These are phyloP conservation scores for Isabelozyma heimii DNA, from an alignment of 805 yeast genomes.

Conservation along the genomic window DNA sequence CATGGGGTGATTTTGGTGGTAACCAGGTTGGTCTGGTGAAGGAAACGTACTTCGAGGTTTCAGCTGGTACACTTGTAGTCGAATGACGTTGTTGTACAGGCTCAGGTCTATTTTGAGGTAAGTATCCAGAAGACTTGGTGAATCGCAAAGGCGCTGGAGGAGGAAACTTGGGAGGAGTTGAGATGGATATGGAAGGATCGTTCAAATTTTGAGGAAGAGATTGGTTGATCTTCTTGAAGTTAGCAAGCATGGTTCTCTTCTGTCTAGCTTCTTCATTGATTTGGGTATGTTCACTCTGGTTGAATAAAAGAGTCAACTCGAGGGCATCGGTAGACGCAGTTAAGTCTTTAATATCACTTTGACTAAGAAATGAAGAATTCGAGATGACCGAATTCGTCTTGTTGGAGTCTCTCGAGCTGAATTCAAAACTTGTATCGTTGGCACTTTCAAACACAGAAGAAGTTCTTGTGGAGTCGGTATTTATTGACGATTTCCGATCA, in stretches of 20 bases:
- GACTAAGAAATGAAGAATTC: background rate
- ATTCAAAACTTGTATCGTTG: conserved; percentile 9
- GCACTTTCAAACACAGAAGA: conserved; percentile 39
- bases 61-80: background rate
- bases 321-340: conserved; percentile 32
- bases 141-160: background rate
- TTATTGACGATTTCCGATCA: conserved; percentile 14
- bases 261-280: conserved; percentile 24
- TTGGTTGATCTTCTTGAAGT: conserved; percentile 13
- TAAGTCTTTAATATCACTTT: conserved; percentile 9
- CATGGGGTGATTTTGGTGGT: conserved; percentile 61
- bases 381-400: background rate
- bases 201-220: conserved; percentile 1
- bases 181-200: conserved; percentile 3
- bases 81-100: background rate
- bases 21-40: conserved; percentile 62
- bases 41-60: conserved; percentile 22
- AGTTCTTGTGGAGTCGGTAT: conserved; percentile 43
- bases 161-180: conserved; percentile 2
- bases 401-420: background rate
- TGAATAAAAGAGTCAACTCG: conserved; percentile 23
- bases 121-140: background rate
- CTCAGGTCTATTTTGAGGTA: background rate
- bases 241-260: conserved; percentile 14
- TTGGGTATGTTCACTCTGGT: conserved; percentile 21